Percentiles rank a stretch among this genome's conserved stretches.
Conservation (phyloP, 305 asterid genomes). For the Fraxinus xanthoxyloides region DNA sequence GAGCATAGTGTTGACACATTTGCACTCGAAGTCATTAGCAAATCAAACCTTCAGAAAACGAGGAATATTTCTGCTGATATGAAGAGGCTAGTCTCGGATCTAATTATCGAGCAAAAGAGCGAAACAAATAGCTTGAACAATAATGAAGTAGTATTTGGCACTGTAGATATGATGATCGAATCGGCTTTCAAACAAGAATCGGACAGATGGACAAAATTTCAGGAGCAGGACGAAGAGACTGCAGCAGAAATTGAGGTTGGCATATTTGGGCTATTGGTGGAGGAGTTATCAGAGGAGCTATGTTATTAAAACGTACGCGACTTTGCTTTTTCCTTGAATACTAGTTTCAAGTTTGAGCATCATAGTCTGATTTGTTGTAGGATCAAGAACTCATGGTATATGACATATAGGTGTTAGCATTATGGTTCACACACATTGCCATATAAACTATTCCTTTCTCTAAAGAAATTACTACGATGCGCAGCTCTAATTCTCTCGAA, state of each 20-base stretch:
- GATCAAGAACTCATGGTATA: neutral
- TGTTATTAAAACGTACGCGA: neutral
- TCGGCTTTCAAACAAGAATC: conserved; percentile 13
- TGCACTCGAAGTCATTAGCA: conserved; percentile 14
- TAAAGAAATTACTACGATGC: neutral
- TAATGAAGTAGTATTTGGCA: conserved; percentile 14
- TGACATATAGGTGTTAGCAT: neutral
- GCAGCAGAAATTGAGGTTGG: conserved; percentile 25
- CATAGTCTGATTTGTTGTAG: neutral
- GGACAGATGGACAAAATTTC: conserved; percentile 20
- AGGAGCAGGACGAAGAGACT: conserved; percentile 15
- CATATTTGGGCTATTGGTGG: conserved; percentile 19
- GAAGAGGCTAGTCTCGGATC: conserved; percentile 23
- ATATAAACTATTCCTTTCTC: neutral
- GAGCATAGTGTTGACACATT: neutral
- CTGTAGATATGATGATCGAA: conserved; percentile 27
- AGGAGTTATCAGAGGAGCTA: conserved; percentile 27
- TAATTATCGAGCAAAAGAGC: conserved; percentile 14
- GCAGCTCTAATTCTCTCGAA: neutral
- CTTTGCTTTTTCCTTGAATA: neutral
- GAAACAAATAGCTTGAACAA: neutral
- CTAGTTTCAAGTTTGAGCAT: neutral
- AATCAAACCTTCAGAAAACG: neutral
- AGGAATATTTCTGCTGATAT: conserved; percentile 11
- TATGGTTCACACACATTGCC: neutral